Evolutionary conservation across 768 basidiomycete genomes (phyloP), one percentile per base, ranked within the genome.

Genomic region (Tubosaeta brunneosetosa): DNA sequence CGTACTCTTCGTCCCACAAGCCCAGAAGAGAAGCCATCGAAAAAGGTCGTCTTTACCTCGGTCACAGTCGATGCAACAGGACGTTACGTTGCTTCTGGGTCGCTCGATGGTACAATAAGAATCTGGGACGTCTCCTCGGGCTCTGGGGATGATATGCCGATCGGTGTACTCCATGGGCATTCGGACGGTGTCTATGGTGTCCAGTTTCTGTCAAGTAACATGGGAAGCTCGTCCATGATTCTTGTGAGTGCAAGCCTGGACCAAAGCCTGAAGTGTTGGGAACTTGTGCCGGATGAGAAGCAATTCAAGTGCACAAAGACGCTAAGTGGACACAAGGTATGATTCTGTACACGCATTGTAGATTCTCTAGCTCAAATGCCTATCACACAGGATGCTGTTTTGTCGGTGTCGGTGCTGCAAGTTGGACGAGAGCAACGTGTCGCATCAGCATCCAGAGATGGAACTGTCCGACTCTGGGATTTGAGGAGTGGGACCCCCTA

Each of bases 91-190:
- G 81, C 79, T 34, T 75, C 80, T 33, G 81, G 79, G 9, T 72
- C 71, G 31, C 71, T 82, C n/a, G 79, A 81, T 59, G 75, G 76
- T 22, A 66, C 74, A 50, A 69, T 82, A 29, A 72, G 80, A 47
- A 69, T 82, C 12, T 82, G 81, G 80, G 73, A 80, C 53, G 66
- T 76, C 49, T 60, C 66, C 41, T 73, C 72, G 4, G 77, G 73
- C 12, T 55, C 54, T n/a, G 64, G 69, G 26, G 49, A 17, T 16
- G 50, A 53, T 5, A 49, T 45, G 6, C 66, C 66, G 10, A 56
- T 66, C 36, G 52, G 57, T 38, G 31, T 50, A 29, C 57, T 71
- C 25, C 55, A 55, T 31, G 67, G 65, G 3, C 69, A 71, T 44
- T 55, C 54, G 32, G 65, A 71, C 29, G 63, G 65, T 1, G 69